Percentiles rank a stretch among this genome's conserved stretches.
These are phyloP conservation scores for Sporisorium sorghi DNA, from an alignment of 1,284 basidiomycete species.

Conservation along the genomic window DNA sequence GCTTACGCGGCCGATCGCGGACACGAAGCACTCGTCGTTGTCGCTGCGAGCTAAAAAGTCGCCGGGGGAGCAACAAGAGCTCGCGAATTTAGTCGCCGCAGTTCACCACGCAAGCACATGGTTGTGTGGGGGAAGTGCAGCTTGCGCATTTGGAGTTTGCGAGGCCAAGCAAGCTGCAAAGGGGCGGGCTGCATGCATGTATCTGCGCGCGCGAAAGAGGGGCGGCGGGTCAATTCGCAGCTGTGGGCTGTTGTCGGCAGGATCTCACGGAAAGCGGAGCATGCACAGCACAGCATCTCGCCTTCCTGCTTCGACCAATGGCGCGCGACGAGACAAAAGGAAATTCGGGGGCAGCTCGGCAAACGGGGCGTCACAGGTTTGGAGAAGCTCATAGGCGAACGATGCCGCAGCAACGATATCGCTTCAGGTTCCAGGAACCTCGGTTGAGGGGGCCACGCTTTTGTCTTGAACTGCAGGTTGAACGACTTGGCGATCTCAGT, in stretches of 20 bases:
- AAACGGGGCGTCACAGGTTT: too few species aligned
- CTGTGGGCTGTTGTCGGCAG: background rate
- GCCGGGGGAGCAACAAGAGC: background rate
- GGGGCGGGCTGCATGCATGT: background rate
- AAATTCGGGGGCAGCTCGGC: conserved; percentile 3
- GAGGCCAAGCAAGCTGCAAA: background rate
- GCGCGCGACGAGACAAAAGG: background rate
- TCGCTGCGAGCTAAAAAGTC: background rate
- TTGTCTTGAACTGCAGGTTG: background rate
- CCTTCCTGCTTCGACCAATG: background rate
- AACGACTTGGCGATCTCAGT: background rate
- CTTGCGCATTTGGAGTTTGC: too few species aligned
- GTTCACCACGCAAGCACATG: background rate
- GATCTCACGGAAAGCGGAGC: background rate
- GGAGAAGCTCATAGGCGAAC: background rate
- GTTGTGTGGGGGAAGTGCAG: background rate
- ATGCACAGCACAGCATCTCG: background rate
- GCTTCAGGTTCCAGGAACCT: conserved; percentile 9
- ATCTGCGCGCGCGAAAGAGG: too few species aligned
- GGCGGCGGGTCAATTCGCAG: background rate
- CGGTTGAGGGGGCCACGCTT: conserved; percentile 2
- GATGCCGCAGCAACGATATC: background rate
- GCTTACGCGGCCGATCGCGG: background rate
- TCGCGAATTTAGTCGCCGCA: background rate
- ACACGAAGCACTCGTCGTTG: background rate